phyloP scores from a whole-genome alignment of 805 yeast genomes.

The Scheffersomyces stipitis region DNA sequence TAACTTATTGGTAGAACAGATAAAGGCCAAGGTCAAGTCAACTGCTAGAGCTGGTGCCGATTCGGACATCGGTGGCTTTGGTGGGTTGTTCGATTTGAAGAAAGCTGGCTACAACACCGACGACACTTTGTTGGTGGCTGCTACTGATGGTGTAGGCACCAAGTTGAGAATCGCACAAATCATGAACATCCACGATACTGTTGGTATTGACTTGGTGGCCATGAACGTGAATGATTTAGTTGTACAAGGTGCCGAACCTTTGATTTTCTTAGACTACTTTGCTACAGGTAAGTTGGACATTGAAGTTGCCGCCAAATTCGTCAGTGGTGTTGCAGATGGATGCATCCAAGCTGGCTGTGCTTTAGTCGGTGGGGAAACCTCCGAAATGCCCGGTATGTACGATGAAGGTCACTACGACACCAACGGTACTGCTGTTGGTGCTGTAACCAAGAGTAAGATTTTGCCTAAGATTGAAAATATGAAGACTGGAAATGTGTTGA shows the following conservation, averaged over 20 bases:
- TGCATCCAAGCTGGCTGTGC: constrained; percentile 96
- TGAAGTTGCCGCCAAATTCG: constrained; percentile 81
- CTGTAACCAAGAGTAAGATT: constrained; percentile 72
- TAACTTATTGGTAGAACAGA: constrained; percentile 82
- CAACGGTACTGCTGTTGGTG: constrained; percentile 98
- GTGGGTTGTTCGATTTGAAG: constrained; percentile 90
- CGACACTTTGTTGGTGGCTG: constrained; percentile 86
- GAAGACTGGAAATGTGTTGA: constrained; percentile 75
- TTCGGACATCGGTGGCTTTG: constrained; percentile 98
- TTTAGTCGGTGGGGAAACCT: constrained; percentile 97
- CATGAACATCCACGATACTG: constrained; percentile 89
- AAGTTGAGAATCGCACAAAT: constrained; percentile 92
- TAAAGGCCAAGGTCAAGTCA: constrained; percentile 86
- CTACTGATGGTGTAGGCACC: constrained; percentile 99
- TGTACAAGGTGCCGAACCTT: constrained; percentile 98
- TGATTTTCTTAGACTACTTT: constrained; percentile 91
- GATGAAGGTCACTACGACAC: constrained; percentile 95
- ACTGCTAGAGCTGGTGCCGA: constrained; percentile 96
- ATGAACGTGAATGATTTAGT: constrained; percentile 98
- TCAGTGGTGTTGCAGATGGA: constrained; percentile 94
- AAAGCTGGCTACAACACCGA: constrained; percentile 83
- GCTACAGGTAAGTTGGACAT: constrained; percentile 93
- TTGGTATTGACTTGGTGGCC: constrained; percentile 97
- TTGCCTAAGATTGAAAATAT: constrained; percentile 70
- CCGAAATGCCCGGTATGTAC: constrained; percentile 99